phyloP scores from a whole-genome alignment of 108 stramenopile species.

The Skeletonema marinoi region DNA sequence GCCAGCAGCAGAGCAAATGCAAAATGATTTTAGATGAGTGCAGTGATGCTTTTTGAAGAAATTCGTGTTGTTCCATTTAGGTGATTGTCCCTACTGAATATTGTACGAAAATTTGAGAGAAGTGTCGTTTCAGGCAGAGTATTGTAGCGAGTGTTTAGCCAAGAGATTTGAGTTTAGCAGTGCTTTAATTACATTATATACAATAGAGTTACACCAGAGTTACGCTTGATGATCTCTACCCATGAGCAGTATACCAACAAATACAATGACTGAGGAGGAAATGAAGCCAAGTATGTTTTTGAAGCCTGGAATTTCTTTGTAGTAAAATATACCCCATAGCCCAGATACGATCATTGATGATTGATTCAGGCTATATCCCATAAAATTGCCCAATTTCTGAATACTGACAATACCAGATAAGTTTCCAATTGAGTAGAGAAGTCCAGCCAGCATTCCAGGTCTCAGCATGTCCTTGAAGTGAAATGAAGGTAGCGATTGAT shows the following conservation, averaged over 20 bases:
- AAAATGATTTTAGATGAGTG: too few species aligned
- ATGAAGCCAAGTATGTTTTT: constrained; percentile 32
- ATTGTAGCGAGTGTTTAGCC: not conserved
- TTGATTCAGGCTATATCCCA: constrained; percentile 72
- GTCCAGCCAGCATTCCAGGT: constrained; percentile 54
- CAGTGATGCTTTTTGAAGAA: too few species aligned
- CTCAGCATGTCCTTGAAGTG: constrained; percentile 64
- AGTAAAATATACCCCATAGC: constrained; percentile 36
- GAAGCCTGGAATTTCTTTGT: constrained; percentile 27
- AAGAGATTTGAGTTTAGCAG: too few species aligned
- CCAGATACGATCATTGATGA: constrained; percentile 51
- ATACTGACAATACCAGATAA: constrained; percentile 70
- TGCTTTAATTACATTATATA: not conserved
- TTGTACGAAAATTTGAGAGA: too few species aligned
- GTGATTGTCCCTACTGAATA: too few species aligned
- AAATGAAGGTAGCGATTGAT: constrained; percentile 62
- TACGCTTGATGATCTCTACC: constrained; percentile 10
- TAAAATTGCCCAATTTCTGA: constrained; percentile 74
- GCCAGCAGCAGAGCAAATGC: too few species aligned
- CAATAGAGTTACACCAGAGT: not conserved
- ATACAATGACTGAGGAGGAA: constrained; percentile 8
- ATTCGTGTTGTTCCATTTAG: too few species aligned
- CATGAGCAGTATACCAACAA: constrained; percentile 29
- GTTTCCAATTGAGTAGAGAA: constrained; percentile 71
- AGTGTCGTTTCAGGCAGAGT: too few species aligned